These are phyloP conservation scores for Sphagnum contortum DNA, from an alignment of 225 moss, liverwort and hornwort genomes.

Conservation along the genomic window DNA sequence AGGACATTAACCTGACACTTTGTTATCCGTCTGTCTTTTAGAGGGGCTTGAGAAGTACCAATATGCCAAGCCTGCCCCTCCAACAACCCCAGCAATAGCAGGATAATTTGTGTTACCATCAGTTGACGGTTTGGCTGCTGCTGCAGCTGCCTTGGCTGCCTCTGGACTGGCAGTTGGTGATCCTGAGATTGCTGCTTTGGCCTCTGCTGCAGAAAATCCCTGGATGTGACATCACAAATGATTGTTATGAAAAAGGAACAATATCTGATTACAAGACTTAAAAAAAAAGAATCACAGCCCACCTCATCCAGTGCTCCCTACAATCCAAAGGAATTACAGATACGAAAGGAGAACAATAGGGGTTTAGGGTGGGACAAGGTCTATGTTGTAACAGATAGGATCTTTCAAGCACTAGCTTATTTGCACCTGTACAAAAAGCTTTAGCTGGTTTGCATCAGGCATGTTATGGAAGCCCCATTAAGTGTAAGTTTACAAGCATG, in stretches of 20 bases:
- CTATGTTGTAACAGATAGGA: too few species aligned
- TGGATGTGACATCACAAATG: slow-evolving; percentile 1
- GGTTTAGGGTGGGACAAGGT: too few species aligned
- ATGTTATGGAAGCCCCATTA: too few species aligned
- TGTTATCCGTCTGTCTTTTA: slow-evolving; percentile 30
- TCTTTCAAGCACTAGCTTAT: too few species aligned
- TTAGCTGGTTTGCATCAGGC: too few species aligned
- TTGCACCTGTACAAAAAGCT: too few species aligned
- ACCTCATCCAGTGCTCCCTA: too few species aligned
- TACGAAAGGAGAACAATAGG: too few species aligned
- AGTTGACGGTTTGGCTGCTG: slow-evolving; percentile 22
- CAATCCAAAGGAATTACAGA: too few species aligned
- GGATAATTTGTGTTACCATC: slow-evolving; percentile 45
- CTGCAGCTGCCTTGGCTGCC: slow-evolving; percentile 15
- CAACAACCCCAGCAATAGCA: slow-evolving; percentile 47
- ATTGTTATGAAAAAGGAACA: not conserved
- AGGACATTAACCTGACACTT: slow-evolving; percentile 12
- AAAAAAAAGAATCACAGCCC: too few species aligned
- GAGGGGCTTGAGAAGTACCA: slow-evolving; percentile 46
- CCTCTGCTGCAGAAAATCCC: slow-evolving; percentile 41
- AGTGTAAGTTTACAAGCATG: too few species aligned
- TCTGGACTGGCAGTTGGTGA: slow-evolving; percentile 36
- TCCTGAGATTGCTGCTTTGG: slow-evolving; percentile 32
- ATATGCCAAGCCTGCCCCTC: slow-evolving; percentile 34
- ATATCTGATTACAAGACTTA: too few species aligned